Conservation (phyloP, 2,329 filamentous ascomycete genomes). For the Chaetomiaceae sp. region DNA sequence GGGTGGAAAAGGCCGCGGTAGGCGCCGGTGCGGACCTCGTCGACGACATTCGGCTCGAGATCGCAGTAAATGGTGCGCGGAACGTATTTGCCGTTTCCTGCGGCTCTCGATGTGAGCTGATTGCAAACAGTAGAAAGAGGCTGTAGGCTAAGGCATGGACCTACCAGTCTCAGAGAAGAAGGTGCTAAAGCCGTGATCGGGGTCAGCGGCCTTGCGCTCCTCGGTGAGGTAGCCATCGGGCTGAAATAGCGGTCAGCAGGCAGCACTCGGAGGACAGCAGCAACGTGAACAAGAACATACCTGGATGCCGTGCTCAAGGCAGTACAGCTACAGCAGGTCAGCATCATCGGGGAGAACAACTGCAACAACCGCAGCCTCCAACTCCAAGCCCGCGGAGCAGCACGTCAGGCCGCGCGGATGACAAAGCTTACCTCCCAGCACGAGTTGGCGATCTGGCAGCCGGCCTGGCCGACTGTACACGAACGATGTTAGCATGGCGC, state of each 20-base stretch:
- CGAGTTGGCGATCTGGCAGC: slow-evolving; percentile 99
- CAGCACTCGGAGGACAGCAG: not conserved
- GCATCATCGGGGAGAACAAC: slow-evolving; percentile 3
- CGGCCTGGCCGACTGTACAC: slow-evolving; percentile 87
- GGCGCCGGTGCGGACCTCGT: slow-evolving; percentile 95
- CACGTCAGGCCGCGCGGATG: slow-evolving; percentile 5
- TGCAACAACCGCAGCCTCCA: not conserved
- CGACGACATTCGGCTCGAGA: slow-evolving; percentile 98
- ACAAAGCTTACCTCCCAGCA: slow-evolving; percentile 92
- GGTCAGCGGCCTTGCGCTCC: slow-evolving; percentile 88
- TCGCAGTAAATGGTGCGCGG: slow-evolving; percentile 99
- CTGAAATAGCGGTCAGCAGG: slow-evolving; percentile 45
- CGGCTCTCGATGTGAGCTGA: not conserved
- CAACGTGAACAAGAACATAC: slow-evolving; percentile 46
- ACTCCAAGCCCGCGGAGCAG: not conserved
- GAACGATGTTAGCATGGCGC: slow-evolving; percentile 21
- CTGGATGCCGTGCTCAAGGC: slow-evolving; percentile 99
- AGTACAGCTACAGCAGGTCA: slow-evolving; percentile 72
- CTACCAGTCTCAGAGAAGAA: slow-evolving; percentile 99
- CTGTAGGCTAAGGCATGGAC: slow-evolving; percentile 4
- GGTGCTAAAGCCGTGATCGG: slow-evolving; percentile 97
- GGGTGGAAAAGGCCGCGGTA: slow-evolving; percentile 98
- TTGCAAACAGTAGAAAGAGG: not conserved
- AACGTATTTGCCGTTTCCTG: slow-evolving; percentile 97
- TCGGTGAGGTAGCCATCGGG: slow-evolving; percentile 98